Conservation (phyloP, 2,329 filamentous ascomycete genomes). For the Phialophora chinensis region DNA sequence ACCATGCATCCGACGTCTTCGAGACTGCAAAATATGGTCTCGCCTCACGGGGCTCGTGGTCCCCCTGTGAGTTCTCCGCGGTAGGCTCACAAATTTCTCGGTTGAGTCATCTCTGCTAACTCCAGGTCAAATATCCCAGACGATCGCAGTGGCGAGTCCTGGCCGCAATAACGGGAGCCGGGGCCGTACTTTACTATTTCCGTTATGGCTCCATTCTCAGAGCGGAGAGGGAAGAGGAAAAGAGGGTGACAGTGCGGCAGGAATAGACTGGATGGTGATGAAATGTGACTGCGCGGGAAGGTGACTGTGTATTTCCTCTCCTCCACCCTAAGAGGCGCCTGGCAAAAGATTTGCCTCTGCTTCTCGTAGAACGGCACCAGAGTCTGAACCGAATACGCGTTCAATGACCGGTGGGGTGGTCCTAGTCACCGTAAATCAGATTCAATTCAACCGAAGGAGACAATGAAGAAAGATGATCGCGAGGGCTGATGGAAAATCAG, state of each 20-base stretch:
- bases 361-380: not conserved
- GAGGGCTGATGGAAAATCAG: conserved; percentile 46
- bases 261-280: not conserved
- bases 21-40: not conserved
- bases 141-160: not conserved
- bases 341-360: not conserved
- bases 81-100: not conserved
- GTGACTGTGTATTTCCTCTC: not conserved
- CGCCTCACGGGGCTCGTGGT: not conserved
- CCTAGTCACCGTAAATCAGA: not conserved
- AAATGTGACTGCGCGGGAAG: not conserved
- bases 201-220: not conserved
- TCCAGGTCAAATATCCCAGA: not conserved
- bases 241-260: not conserved
- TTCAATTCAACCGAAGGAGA: not conserved
- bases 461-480: not conserved
- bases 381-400: not conserved
- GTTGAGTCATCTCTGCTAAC: not conserved
- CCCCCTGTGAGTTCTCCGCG: not conserved
- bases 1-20: not conserved
- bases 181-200: not conserved
- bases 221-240: not conserved
- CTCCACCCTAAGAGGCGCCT: not conserved
- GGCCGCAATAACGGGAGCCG: not conserved
- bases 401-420: not conserved